A percentile compares a stretch with the other conserved stretches of the same genome.
Evolutionary conservation across 2,329 filamentous ascomycete species (phyloP).

Genomic region (Pseudopithomyces chartarum): DNA sequence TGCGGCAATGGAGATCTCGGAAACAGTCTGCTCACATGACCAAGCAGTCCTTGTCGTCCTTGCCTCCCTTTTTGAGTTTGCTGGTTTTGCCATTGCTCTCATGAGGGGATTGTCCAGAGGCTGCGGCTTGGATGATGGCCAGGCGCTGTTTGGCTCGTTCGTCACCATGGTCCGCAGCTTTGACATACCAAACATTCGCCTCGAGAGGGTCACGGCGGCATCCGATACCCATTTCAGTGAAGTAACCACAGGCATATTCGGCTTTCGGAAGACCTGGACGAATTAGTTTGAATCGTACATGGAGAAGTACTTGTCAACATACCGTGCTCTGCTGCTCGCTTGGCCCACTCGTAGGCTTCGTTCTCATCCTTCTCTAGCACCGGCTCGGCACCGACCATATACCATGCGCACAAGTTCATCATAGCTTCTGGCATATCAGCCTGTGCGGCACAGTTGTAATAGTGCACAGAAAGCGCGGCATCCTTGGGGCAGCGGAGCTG

Average conservation of each 20-base stretch:
- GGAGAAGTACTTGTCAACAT: constrained; percentile 39
- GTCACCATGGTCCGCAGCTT: constrained; percentile 89
- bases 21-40: constrained; percentile 36
- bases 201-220: constrained; percentile 93
- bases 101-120: constrained; percentile 57
- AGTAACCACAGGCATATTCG: constrained; percentile 95
- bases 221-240: constrained; percentile 98
- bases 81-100: constrained; percentile 24
- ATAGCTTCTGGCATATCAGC: constrained; percentile 83
- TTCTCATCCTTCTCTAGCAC: constrained; percentile 93
- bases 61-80: constrained; percentile 42
- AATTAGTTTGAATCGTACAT: not conserved
- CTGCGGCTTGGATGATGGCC: constrained; percentile 83
- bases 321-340: constrained; percentile 84
- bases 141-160: constrained; percentile 86
- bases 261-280: constrained; percentile 67
- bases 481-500: constrained; percentile 85
- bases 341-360: constrained; percentile 96
- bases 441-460: constrained; percentile 92
- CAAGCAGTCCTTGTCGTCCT: constrained; percentile 47
- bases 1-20: not conserved
- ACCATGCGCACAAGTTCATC: constrained; percentile 99
- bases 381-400: constrained; percentile 91
- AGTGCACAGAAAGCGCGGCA: constrained; percentile 92
- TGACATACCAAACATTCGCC: constrained; percentile 98